Evolutionary conservation across 805 yeast species (phyloP), one percentile per base, ranked within the genome.

Genomic region (Metschnikowia anglica): DNA sequence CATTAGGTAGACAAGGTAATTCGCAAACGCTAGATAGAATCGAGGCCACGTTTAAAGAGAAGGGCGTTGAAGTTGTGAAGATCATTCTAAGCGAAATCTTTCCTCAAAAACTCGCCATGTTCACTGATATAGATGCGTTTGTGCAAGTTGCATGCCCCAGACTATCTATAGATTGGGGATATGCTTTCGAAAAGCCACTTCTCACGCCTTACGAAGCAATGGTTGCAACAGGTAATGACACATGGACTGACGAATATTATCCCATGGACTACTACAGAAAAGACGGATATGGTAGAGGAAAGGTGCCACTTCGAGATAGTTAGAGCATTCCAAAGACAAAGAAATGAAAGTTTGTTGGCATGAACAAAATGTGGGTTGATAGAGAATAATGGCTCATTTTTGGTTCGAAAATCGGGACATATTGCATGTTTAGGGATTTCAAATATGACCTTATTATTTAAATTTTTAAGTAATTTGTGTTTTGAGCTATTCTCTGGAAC

Each of bases 91-190:
- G 96, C 43, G 99, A 93, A 62, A 88, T 93, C 15, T 90, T 93
- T 65, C 99, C 99, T 0, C 85, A 81, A 39, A 93, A 93, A 55
- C 69, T 93, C 27, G 83, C 97, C 9, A 84, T 86, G 83, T 93
- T 93, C 64, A 90, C 88, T 55, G 93, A 88, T 56, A 79, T 91
- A 13, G 99, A 93, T 63, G 95, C 90, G 2, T 93, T 93, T 73
- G 86, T 93, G 11, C 99, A 93, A 64, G 96, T 93, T 2, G 99
- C 99, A 0, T 93, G 99, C 61, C 99, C 99, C 0, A 73, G 99
- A 56, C 68, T 93, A 34, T 88, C 96, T 2, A 91, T 93, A 31
- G 99, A 93, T 62, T 93, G 99, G 99, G 99, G 99, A 0, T 93
- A 93, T 62, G 99, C 99, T 0, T 93, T 93, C 59, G 81, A 81